Evolutionary conservation across 2,329 filamentous ascomycete species (phyloP).

Genomic region (Aspergillus hortae): DNA sequence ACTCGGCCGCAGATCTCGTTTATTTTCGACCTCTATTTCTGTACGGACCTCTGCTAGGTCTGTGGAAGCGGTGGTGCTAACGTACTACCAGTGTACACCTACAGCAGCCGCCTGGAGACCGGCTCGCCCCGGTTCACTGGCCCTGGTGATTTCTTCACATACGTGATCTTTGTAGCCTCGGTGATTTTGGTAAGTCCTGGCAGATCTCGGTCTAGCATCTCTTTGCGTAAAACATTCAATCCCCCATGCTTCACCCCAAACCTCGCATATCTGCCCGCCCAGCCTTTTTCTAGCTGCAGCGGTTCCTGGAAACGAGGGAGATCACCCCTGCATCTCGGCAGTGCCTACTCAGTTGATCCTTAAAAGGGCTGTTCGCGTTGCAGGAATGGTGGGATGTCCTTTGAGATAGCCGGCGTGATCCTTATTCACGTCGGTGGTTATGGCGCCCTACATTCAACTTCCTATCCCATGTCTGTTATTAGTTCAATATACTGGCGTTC

Average conservation of each 20-base stretch:
- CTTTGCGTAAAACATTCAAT: slow-evolving; percentile 2
- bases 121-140: slow-evolving; percentile 67
- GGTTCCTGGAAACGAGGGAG: slow-evolving; percentile 84
- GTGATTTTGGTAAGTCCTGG: slow-evolving; percentile 72
- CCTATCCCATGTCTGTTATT: slow-evolving; percentile 20
- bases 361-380: slow-evolving; percentile 60
- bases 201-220: slow-evolving; percentile 19
- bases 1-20: slow-evolving; percentile 56
- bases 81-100: slow-evolving; percentile 62
- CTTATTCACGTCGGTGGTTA: slow-evolving; percentile 60
- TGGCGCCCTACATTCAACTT: slow-evolving; percentile 60
- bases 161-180: slow-evolving; percentile 67
- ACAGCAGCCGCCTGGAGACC: slow-evolving; percentile 70
- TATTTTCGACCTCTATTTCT: slow-evolving; percentile 70
- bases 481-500: slow-evolving; percentile 8
- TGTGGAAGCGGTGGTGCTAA: slow-evolving; percentile 28
- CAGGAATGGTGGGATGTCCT: slow-evolving; percentile 72
- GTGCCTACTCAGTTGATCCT: slow-evolving; percentile 60
- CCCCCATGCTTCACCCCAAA: slow-evolving; percentile 23
- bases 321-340: slow-evolving; percentile 65
- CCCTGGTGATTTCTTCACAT: slow-evolving; percentile 77
- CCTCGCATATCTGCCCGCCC: slow-evolving; percentile 77
- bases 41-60: slow-evolving; percentile 39
- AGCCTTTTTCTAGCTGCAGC: slow-evolving; percentile 66
- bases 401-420: slow-evolving; percentile 59